Base-by-base conservation (phyloP, 495 filamentous ascomycete species). In the Halenospora varia region DNA sequence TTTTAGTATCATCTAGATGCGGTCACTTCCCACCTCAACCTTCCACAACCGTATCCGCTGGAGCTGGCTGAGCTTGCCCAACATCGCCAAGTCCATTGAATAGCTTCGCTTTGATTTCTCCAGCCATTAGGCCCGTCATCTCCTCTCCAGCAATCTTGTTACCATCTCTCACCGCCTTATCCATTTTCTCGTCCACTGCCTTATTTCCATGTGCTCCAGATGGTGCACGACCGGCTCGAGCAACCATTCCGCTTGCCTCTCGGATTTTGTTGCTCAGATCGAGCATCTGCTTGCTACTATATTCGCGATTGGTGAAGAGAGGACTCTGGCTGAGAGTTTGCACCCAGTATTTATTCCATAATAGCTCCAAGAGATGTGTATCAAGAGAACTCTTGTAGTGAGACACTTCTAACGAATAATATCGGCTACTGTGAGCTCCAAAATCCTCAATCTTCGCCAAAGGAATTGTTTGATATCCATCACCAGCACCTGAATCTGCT, bases 291-390 rank as follows among this genome's bases (percentile, higher is more conserved):
- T 91, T 93, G 63, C 85, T 95, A 51, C 85, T 85, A 68, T 90
- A 99, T 59, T 97, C 94, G 60, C 93, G 87, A 63, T 96, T 97
- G 44, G 90, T 89, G 61, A 96, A 87, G 10, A 97, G 80, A 45
- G 95, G 93, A 62, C 83, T 92, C 68, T 96, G 89, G n/a, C 89
- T 92, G n/a, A 99, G 82, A 22, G 95, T 99, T 56, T 91, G 86
- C 22, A 97, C 93, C 95, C 95, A 99, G 75, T 99, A 99, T 69
- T 99, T 99, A 71, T 96, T 97, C 95, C 95, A 99, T 51, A 99
- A 78, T 44, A 89, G 79, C 61, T 92, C 90, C 4, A 99, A 76
- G 25, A 97, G 77, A 59, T 89, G 84, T 1, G 83, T 78, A 69
- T 99, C 95, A 25, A 99, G 85, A 2, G 87, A 86, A 54, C 86